Conservation (phyloP, 257 asterid genomes). For the Phtheirospermum japonicum region DNA sequence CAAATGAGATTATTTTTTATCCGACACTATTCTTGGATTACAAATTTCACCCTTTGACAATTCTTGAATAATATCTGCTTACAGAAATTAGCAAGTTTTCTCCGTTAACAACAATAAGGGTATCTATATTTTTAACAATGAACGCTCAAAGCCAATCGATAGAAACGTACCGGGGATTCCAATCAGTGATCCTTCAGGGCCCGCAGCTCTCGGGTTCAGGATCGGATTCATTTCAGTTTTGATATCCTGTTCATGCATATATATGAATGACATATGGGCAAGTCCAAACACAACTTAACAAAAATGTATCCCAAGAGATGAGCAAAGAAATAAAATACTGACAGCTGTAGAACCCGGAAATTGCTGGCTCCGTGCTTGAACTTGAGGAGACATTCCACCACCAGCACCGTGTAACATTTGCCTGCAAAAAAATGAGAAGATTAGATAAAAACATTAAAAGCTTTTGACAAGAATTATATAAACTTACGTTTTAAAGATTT, state of each 20-base stretch:
- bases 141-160: conserved; percentile 2
- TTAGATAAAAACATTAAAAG: conserved; percentile 3
- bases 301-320: conserved; percentile 14
- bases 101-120: conserved; percentile 5
- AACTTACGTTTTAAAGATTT: neutral
- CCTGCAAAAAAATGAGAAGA: conserved; percentile 45
- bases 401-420: conserved; percentile 76
- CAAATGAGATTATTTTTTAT: neutral
- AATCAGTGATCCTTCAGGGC: conserved; percentile 86
- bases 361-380: conserved; percentile 87
- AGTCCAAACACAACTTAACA: neutral
- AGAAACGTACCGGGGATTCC: conserved; percentile 74
- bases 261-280: conserved; percentile 1
- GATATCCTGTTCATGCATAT: conserved; percentile 58
- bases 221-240: conserved; percentile 88
- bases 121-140: conserved; percentile 5
- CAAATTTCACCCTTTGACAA: conserved; percentile 16
- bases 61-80: conserved; percentile 11
- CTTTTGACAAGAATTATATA: neutral
- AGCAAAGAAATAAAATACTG: conserved; percentile 38
- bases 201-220: conserved; percentile 70
- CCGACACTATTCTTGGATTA: neutral
- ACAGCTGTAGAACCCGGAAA: conserved; percentile 89
- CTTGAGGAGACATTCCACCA: conserved; percentile 91
- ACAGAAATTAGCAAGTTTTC: conserved; percentile 13